These are phyloP conservation scores for Picea engelmannii DNA, from an alignment of 83 land plant genomes.

Conservation along the genomic window DNA sequence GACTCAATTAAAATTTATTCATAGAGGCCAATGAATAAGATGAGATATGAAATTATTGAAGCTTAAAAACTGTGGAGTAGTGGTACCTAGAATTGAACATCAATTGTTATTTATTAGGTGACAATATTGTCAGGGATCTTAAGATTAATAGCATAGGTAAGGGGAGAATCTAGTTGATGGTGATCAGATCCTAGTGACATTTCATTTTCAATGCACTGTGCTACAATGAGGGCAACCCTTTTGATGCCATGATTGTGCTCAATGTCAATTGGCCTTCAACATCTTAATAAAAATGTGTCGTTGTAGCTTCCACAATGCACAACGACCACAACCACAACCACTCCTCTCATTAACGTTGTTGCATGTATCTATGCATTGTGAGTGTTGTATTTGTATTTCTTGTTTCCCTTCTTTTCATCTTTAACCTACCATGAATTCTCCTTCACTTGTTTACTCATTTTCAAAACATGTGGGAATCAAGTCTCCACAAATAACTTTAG, in stretches of 20 bases:
- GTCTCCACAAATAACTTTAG: neutral
- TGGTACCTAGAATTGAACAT: too few species aligned
- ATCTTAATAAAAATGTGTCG: neutral
- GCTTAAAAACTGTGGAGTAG: too few species aligned
- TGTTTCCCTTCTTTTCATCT: slow-evolving; percentile 35
- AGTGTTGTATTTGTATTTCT: slow-evolving; percentile 46
- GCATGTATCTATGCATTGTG: slow-evolving; percentile 59
- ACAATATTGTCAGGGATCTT: slow-evolving; percentile 54
- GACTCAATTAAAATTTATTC: too few species aligned
- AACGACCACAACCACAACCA: slow-evolving; percentile 61
- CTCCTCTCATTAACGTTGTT: slow-evolving; percentile 51
- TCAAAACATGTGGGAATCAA: neutral
- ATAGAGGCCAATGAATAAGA: too few species aligned
- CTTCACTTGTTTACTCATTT: slow-evolving; percentile 14
- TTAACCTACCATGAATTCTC: slow-evolving; percentile 36
- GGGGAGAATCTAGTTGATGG: slow-evolving; percentile 44
- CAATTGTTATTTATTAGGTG: slow-evolving; percentile 49
- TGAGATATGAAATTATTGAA: too few species aligned
- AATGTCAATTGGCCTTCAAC: slow-evolving; percentile 19
- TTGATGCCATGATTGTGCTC: slow-evolving; percentile 55
- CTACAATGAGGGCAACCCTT: slow-evolving; percentile 63
- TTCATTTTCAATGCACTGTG: slow-evolving; percentile 66
- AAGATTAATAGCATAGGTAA: slow-evolving; percentile 60
- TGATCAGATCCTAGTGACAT: slow-evolving; percentile 53
- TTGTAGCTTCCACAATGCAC: slow-evolving; percentile 35